Conservation (phyloP, 192 early-diverging fungal genomes). For the Umbelopsis ramanniana region DNA sequence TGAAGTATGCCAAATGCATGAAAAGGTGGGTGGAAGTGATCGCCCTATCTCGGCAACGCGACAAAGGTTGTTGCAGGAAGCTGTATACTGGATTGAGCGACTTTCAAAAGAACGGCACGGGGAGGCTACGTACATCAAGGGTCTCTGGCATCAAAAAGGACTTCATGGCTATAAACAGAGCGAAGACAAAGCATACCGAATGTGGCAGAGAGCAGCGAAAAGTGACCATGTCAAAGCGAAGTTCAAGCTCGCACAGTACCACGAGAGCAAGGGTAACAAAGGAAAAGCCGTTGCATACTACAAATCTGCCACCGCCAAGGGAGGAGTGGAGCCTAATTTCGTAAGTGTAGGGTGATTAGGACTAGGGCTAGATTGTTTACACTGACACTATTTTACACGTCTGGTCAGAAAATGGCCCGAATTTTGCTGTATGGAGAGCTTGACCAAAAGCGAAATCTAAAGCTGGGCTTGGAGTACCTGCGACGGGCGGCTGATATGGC, state of each 20-base stretch:
- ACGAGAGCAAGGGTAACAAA: constrained; percentile 64
- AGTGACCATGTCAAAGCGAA: constrained; percentile 66
- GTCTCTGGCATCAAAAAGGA: constrained; percentile 72
- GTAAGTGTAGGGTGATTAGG: constrained; percentile 39
- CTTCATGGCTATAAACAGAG: constrained; percentile 56
- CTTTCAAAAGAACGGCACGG: constrained; percentile 69
- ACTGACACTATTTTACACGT: too few relatives aligned
- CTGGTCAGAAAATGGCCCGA: constrained; percentile 70
- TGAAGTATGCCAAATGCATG: constrained; percentile 59
- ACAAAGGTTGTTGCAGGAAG: constrained; percentile 59
- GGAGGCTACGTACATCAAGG: constrained; percentile 78
- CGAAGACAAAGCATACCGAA: constrained; percentile 67
- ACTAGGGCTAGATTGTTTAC: too few relatives aligned
- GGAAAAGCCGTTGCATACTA: constrained; percentile 52
- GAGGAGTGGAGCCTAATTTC: constrained; percentile 68
- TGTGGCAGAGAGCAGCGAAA: constrained; percentile 67
- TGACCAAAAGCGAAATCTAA: constrained; percentile 66
- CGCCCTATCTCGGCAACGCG: constrained; percentile 33
- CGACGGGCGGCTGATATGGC: constrained; percentile 65
- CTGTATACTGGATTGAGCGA: constrained; percentile 74
- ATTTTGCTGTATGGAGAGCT: constrained; percentile 77
- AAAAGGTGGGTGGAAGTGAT: background rate
- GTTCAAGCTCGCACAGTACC: constrained; percentile 65
- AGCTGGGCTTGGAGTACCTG: constrained; percentile 84
- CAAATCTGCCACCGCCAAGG: constrained; percentile 67